A percentile compares a stretch with the other conserved stretches of the same genome.
Conservation (phyloP, 352 stramenopile genomes). For the Saprolegnia diclina region DNA sequence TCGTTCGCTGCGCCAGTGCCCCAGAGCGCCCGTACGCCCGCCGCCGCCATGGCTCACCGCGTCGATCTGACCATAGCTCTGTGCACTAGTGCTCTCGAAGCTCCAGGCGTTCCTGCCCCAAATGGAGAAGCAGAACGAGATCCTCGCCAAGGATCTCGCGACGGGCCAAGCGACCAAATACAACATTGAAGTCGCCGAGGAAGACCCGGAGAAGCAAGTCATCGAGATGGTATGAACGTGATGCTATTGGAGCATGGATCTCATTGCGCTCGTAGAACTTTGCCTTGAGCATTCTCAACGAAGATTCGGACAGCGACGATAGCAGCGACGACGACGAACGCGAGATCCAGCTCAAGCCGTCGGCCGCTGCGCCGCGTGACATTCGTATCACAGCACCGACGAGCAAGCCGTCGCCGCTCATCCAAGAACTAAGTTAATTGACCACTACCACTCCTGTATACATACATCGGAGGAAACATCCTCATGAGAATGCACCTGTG, state of each 20-base stretch:
- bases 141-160: slow-evolving; percentile 56
- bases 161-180: slow-evolving; percentile 52
- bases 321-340: slow-evolving; percentile 27
- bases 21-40: slow-evolving; percentile 52
- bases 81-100: slow-evolving; percentile 52
- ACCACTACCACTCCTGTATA: not conserved
- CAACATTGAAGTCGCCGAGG: slow-evolving; percentile 57
- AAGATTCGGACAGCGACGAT: slow-evolving; percentile 30
- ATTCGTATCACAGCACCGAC: slow-evolving; percentile 40
- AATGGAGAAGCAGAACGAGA: slow-evolving; percentile 72
- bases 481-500: no score
- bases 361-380: not conserved
- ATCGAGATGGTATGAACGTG: slow-evolving; percentile 64
- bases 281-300: slow-evolving; percentile 54
- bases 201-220: slow-evolving; percentile 36
- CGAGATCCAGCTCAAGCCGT: slow-evolving; percentile 32
- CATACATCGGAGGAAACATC: not conserved
- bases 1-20: slow-evolving; percentile 31
- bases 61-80: slow-evolving; percentile 1
- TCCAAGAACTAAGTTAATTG: slow-evolving; percentile 66
- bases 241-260: slow-evolving; percentile 8
- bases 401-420: slow-evolving; percentile 45
- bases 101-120: slow-evolving; percentile 67
- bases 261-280: slow-evolving; percentile 47
- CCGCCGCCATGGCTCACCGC: not conserved